These are phyloP conservation scores for Cystofilobasidium capitatum DNA, from an alignment of 768 basidiomycete genomes.

Conservation along the genomic window DNA sequence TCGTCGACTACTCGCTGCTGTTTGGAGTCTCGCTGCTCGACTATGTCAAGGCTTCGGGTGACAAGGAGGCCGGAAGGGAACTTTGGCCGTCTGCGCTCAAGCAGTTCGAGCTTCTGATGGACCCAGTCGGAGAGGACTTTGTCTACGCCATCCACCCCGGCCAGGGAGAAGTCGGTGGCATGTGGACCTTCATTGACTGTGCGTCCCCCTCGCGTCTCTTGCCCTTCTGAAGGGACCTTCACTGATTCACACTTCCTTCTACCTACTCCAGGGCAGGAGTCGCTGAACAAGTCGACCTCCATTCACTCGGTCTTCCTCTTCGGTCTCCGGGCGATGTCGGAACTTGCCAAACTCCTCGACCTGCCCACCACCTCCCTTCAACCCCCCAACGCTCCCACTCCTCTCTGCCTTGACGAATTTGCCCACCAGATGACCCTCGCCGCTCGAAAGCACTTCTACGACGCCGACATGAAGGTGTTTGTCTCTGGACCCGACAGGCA, in stretches of 20 bases:
- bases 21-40: constrained; percentile 30
- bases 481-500: constrained; percentile 28
- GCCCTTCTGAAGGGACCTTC: not conserved
- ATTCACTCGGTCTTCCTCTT: constrained; percentile 30
- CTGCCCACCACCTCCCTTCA: constrained; percentile 19
- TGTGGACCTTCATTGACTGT: constrained; percentile 31
- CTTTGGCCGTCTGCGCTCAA: constrained; percentile 26
- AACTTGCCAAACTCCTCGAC: constrained; percentile 25
- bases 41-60: constrained; percentile 28
- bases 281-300: constrained; percentile 3
- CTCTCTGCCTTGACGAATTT: constrained; percentile 18
- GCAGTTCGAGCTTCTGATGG: constrained; percentile 27
- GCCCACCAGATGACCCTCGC: constrained; percentile 21
- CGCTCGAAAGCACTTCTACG: constrained; percentile 26
- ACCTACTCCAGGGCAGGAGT: constrained; percentile 2
- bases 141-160: constrained; percentile 14
- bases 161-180: constrained; percentile 26
- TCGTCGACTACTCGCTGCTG: constrained; percentile 31
- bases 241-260: not conserved
- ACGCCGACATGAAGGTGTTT: constrained; percentile 19
- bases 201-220: not conserved
- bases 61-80: constrained; percentile 27
- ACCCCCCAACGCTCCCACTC: not conserved
- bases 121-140: not conserved
- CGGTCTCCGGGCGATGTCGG: constrained; percentile 25